Evolutionary conservation across 257 asterid genomes (phyloP).

Genomic region (Solanum tarapatanum): DNA sequence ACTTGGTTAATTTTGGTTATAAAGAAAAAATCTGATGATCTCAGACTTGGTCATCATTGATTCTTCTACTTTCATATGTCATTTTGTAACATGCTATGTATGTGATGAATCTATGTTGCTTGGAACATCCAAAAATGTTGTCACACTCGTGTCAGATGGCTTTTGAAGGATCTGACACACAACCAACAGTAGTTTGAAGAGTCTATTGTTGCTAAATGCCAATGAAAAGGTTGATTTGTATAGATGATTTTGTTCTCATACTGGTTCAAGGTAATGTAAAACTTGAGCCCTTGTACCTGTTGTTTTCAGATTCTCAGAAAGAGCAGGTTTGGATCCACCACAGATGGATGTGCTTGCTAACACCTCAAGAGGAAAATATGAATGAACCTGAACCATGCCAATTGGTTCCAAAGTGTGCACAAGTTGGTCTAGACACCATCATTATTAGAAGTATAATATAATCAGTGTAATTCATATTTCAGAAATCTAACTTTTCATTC

Average conservation of each 20-base stretch:
- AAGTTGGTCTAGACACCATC: neutral
- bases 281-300: neutral
- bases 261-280: neutral
- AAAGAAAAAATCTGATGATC: neutral
- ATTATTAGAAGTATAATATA: neutral
- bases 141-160: neutral
- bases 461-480: neutral
- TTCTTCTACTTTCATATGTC: neutral
- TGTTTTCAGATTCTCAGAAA: neutral
- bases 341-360: neutral
- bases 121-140: neutral
- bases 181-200: neutral
- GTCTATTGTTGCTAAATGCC: neutral
- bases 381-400: neutral
- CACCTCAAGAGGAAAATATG: neutral
- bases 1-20: neutral
- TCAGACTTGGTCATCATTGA: neutral
- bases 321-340: neutral
- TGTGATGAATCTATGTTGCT: neutral
- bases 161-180: neutral
- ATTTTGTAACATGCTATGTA: neutral
- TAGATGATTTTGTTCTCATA: neutral
- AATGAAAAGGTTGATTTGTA: neutral
- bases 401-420: neutral
- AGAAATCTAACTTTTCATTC: neutral